Conservation (phyloP, 345 rosid genomes). For the Lepidium africanum region DNA sequence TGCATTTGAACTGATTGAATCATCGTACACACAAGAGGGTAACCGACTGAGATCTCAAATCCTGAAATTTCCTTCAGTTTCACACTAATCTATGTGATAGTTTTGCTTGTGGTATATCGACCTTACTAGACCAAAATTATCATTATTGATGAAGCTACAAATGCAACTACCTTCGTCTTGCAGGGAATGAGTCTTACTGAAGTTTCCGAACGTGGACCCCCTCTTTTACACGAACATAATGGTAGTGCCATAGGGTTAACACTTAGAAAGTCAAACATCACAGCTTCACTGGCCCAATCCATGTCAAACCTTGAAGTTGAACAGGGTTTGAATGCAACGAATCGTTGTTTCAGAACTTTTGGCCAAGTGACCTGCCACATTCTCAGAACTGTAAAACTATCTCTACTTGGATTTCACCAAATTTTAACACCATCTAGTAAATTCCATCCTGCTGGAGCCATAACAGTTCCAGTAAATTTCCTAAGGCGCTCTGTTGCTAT, state of each 20-base stretch:
- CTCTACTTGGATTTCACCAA: slow-evolving; percentile 54
- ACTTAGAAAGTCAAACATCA: slow-evolving; percentile 49
- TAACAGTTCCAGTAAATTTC: slow-evolving; percentile 46
- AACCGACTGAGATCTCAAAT: not conserved
- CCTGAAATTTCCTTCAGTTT: not conserved
- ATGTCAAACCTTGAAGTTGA: slow-evolving; percentile 37
- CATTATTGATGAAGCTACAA: not conserved
- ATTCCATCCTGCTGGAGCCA: slow-evolving; percentile 34
- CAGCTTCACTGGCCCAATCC: slow-evolving; percentile 63
- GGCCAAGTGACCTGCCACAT: slow-evolving; percentile 62
- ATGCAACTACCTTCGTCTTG: slow-evolving; percentile 6
- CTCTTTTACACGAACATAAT: slow-evolving; percentile 46
- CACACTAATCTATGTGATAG: not conserved
- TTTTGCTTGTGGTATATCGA: not conserved
- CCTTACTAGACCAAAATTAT: not conserved
- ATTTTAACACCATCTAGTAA: slow-evolving; percentile 28
- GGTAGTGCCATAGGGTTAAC: slow-evolving; percentile 61
- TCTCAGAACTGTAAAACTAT: slow-evolving; percentile 47
- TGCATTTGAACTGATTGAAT: not conserved
- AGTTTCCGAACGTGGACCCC: slow-evolving; percentile 56
- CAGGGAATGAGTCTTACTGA: slow-evolving; percentile 59
- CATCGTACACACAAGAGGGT: not conserved
- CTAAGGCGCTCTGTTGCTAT: slow-evolving; percentile 19
- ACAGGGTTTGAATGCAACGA: slow-evolving; percentile 19
- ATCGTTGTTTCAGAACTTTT: slow-evolving; percentile 50